Conservation (phyloP, 2,329 filamentous ascomycete species). For the Metarhizium robertsii region DNA sequence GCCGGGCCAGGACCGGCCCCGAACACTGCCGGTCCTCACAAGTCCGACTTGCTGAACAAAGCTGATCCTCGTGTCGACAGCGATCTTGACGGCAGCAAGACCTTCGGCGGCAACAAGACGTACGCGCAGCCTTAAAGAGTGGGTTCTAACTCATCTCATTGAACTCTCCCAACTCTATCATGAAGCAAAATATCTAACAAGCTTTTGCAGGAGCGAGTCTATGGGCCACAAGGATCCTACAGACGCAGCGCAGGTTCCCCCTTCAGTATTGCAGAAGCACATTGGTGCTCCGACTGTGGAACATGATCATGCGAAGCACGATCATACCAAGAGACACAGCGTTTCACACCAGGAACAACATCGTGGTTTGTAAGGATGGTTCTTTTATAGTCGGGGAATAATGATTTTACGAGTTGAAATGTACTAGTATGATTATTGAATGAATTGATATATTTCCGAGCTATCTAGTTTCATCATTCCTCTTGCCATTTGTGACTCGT, state of each 20-base stretch:
- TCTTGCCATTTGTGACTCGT: background rate
- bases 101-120: conserved; percentile 43
- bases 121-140: conserved; percentile 28
- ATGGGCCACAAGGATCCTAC: conserved; percentile 33
- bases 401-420: background rate
- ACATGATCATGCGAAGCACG: conserved; percentile 33
- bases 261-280: conserved; percentile 39
- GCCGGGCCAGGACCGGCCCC: conserved; percentile 21
- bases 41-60: conserved; percentile 44
- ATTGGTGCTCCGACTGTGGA: conserved; percentile 35
- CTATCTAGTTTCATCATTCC: background rate
- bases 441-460: background rate
- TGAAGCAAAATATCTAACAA: background rate
- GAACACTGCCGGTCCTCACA: conserved; percentile 34
- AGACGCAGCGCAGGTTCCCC: conserved; percentile 48
- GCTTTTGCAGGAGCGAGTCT: background rate
- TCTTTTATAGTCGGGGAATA: background rate
- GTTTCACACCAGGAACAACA: conserved; percentile 38
- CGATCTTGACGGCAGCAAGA: conserved; percentile 44
- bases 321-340: conserved; percentile 37
- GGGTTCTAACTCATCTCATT: background rate
- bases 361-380: conserved; percentile 29
- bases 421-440: background rate
- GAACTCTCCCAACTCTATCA: background rate
- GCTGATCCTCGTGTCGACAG: conserved; percentile 46